Conservation (phyloP, 2,329 filamentous ascomycete species). For the Cladosporium oxysporum region DNA sequence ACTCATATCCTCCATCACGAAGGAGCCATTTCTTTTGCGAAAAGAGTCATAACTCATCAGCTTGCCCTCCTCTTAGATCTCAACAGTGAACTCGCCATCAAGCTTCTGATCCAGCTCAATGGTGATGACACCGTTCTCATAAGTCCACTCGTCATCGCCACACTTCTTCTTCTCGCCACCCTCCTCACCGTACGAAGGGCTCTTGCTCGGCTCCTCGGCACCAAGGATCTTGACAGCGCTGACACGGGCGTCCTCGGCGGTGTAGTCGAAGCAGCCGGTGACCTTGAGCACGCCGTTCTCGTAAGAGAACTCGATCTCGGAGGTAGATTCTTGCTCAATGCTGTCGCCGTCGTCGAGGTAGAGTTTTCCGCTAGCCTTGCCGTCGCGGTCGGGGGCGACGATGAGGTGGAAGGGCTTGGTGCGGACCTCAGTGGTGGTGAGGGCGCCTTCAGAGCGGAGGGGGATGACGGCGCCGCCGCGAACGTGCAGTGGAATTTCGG, state of each 20-base stretch:
- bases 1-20: neutral
- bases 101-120: conserved; percentile 19
- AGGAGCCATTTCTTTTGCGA: neutral
- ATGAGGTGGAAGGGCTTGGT: conserved; percentile 68
- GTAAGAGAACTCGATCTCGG: conserved; percentile 61
- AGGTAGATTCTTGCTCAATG: conserved; percentile 56
- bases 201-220: neutral
- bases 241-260: conserved; percentile 34
- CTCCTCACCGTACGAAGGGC: neutral
- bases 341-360: conserved; percentile 76
- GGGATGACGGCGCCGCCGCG: conserved; percentile 65
- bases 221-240: conserved; percentile 56
- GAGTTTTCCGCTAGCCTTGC: conserved; percentile 63
- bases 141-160: conserved; percentile 4
- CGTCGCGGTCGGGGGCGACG: conserved; percentile 62
- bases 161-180: conserved; percentile 10
- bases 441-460: conserved; percentile 53
- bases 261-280: conserved; percentile 56
- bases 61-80: neutral
- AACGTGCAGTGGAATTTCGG: conserved; percentile 63
- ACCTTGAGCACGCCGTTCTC: conserved; percentile 44
- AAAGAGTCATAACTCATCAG: neutral
- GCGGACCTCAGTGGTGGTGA: conserved; percentile 63
- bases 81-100: conserved; percentile 14
- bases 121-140: conserved; percentile 10